Conservation (phyloP, 73 alveolate genomes). For the Paramecium octaurelia region DNA sequence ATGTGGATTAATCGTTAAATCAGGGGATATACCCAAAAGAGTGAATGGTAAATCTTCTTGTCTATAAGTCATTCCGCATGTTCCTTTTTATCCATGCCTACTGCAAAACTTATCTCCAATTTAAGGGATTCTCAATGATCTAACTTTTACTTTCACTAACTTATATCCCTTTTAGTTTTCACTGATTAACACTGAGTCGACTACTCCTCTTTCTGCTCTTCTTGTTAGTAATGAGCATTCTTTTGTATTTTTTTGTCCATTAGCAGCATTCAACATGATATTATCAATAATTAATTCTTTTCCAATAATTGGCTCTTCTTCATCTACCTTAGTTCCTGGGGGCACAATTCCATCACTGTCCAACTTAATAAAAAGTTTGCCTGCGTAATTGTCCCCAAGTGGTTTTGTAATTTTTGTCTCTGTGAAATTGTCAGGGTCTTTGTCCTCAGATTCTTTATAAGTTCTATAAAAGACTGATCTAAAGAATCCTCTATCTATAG, state of each 20-base stretch:
- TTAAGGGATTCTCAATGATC: constrained; percentile 95
- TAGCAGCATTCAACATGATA: constrained; percentile 19
- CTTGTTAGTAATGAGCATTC: constrained; percentile 87
- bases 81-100: constrained; percentile 99
- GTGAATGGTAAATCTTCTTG: constrained; percentile 99
- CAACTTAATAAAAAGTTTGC: constrained; percentile 74
- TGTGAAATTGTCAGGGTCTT: constrained; percentile 65
- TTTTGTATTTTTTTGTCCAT: constrained; percentile 31
- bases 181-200: constrained; percentile 93
- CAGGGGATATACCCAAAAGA: constrained; percentile 93
- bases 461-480: constrained; percentile 98
- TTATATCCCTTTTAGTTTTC: constrained; percentile 90
- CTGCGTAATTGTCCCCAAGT: constrained; percentile 77
- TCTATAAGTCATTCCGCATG: constrained; percentile 98
- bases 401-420: constrained; percentile 61
- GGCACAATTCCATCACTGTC: constrained; percentile 96
- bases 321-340: constrained; percentile 97
- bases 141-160: constrained; percentile 89
- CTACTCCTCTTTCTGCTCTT: constrained; percentile 93
- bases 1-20: constrained; percentile 98
- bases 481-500: constrained; percentile 97
- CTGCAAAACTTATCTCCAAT: constrained; percentile 99
- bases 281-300: constrained; percentile 81
- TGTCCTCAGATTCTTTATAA: constrained; percentile 87
- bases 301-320: constrained; percentile 99